Conservation (phyloP, 768 basidiomycete species). For the Panus rudis region DNA sequence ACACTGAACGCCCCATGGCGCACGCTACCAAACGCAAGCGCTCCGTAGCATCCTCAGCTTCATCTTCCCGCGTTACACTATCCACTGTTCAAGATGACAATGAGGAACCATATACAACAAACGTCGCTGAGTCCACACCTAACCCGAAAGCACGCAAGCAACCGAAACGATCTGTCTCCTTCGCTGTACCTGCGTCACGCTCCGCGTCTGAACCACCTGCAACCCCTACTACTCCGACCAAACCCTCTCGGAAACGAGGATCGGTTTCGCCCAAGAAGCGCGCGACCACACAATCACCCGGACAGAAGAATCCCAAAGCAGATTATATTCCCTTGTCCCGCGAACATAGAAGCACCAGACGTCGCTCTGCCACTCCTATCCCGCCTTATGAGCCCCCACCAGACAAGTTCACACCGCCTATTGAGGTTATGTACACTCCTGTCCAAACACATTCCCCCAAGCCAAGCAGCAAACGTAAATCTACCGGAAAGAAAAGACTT, state of each 20-base stretch:
- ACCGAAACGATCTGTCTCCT: conserved; percentile 15
- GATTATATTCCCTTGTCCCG: conserved; percentile 37
- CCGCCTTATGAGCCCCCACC: conserved; percentile 58
- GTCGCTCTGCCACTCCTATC: conserved; percentile 45
- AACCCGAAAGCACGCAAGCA: conserved; percentile 59
- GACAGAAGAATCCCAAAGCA: conserved; percentile 41
- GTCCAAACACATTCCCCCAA: conserved; percentile 25
- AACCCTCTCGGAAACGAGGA: conserved; percentile 13
- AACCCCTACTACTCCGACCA: conserved; percentile 19
- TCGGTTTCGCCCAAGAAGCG: conserved; percentile 22
- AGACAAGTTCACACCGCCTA: conserved; percentile 68
- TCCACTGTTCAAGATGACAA: too few relatives aligned
- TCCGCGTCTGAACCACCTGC: conserved; percentile 13
- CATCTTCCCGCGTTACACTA: too few relatives aligned
- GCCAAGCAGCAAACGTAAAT: conserved; percentile 28
- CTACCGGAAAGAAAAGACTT: conserved; percentile 21
- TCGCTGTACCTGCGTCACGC: conserved; percentile 22
- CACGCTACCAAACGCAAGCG: too few relatives aligned
- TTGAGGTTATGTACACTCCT: conserved; percentile 47
- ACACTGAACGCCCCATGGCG: too few relatives aligned
- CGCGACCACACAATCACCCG: conserved; percentile 32
- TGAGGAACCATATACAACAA: neutral
- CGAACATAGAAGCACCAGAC: conserved; percentile 15
- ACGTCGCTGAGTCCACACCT: conserved; percentile 25
- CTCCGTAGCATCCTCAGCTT: too few relatives aligned